Percentiles rank a stretch among this genome's conserved stretches.
Evolutionary conservation across 2,329 filamentous ascomycete species (phyloP).

Genomic region (Trichoderma arundinaceum): DNA sequence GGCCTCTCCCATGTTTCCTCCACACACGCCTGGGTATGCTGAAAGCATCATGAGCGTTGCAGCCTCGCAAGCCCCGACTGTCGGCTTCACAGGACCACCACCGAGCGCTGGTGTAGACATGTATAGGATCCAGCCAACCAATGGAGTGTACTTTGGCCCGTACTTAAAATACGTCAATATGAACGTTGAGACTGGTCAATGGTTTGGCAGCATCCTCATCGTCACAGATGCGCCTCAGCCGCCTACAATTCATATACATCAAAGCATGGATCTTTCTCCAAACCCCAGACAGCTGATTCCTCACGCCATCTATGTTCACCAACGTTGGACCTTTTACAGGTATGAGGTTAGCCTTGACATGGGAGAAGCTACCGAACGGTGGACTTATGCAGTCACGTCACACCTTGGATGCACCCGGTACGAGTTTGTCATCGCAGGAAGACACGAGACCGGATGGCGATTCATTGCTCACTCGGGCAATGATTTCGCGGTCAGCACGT

Average conservation of each 20-base stretch:
- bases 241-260: conserved; percentile 93
- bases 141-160: conserved; percentile 96
- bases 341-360: conserved; percentile 91
- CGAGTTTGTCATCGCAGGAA: conserved; percentile 92
- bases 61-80: conserved; percentile 71
- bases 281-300: conserved; percentile 88
- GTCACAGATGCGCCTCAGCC: conserved; percentile 90
- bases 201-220: conserved; percentile 92
- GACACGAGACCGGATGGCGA: conserved; percentile 89
- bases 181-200: conserved; percentile 88
- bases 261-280: conserved; percentile 86
- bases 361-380: conserved; percentile 83
- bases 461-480: conserved; percentile 97
- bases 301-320: conserved; percentile 83
- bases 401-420: conserved; percentile 97
- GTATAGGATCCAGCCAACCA: conserved; percentile 92
- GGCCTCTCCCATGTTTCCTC: conserved; percentile 79
- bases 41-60: conserved; percentile 86
- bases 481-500: conserved; percentile 89
- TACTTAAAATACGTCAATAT: conserved; percentile 97
- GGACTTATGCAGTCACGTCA: conserved; percentile 98
- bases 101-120: conserved; percentile 88
- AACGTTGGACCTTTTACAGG: conserved; percentile 93
- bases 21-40: conserved; percentile 82
- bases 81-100: conserved; percentile 88